These are phyloP conservation scores for Fonsecaea nubica DNA, from an alignment of 2,329 filamentous ascomycete species.

Conservation along the genomic window DNA sequence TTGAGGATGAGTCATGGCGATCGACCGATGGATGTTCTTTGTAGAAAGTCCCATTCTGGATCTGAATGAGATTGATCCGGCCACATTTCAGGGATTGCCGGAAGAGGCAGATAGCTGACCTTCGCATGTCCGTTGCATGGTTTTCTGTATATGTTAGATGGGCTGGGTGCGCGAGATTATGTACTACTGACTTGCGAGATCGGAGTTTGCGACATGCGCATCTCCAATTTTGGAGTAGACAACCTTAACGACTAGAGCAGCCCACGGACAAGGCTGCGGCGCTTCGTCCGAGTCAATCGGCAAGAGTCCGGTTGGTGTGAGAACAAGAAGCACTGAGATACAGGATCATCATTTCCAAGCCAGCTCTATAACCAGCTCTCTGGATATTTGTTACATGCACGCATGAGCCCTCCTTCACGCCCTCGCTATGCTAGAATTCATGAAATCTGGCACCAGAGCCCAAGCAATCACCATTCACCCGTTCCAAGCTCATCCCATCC, in stretches of 20 bases:
- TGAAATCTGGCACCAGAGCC: constrained; percentile 3
- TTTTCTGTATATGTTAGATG: neutral
- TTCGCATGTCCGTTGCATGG: constrained; percentile 32
- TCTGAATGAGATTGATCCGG: constrained; percentile 65
- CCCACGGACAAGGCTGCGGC: neutral
- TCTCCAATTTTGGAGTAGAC: constrained; percentile 12
- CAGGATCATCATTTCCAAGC: constrained; percentile 17
- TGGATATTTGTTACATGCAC: constrained; percentile 29
- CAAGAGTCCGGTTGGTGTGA: neutral
- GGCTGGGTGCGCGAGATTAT: neutral
- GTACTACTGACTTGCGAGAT: neutral
- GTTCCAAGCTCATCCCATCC: constrained; percentile 17
- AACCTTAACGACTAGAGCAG: neutral
- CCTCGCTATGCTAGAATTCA: constrained; percentile 30
- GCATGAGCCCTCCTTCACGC: constrained; percentile 19
- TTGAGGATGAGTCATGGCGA: constrained; percentile 56
- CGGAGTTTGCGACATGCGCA: neutral
- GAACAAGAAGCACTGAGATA: neutral
- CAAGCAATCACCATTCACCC: constrained; percentile 15
- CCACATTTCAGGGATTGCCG: constrained; percentile 17
- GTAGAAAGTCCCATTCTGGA: constrained; percentile 83
- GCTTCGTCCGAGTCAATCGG: neutral
- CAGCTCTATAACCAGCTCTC: constrained; percentile 30
- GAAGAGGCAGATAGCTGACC: constrained; percentile 28
- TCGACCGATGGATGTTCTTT: constrained; percentile 68